Evolutionary conservation across 768 basidiomycete species (phyloP), one percentile per base, ranked within the genome.

Genomic region (Lyophyllum semitale): DNA sequence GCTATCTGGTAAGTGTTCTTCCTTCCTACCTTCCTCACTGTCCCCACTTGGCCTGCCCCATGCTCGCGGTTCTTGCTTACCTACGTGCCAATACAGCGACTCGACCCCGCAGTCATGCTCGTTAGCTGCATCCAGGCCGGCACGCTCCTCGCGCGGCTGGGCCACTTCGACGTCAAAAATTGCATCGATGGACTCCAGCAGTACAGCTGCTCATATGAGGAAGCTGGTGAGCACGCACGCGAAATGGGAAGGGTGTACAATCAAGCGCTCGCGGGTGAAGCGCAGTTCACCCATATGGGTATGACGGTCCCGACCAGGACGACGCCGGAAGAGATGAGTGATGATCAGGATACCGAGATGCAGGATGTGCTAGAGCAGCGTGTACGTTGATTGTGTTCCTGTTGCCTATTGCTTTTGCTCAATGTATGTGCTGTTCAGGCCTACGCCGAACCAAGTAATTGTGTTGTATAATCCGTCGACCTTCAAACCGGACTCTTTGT

Each of bases 61-160:
- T 15, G 12, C 40, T 38, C 40, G 37, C n/a, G 30, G 23, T 29
- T 35, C 8, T 43, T 49, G 49, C 50, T 59, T 29, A 55, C 30
- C 20, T 53, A 49, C 43, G 32, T 18, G 12, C 30, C 35, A 42
- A 17, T 2, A 40, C 61, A 89, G 85, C 83, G 85, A 67, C 78
- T 92, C 53, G 92, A 92, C 68, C 91, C 91, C 27, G 92, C 94
- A 3, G 89, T 94, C 38, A 91, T 97, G 82, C 89, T 92, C 57
- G 89, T 91, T 64, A 85, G 87, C 60, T 87, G 91, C 66, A 91
- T 89, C 58, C 87, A 91, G 57, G 89, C 93, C 0, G 95, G 94
- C 12, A 84, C 80, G 45, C 76, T 94, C 13, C 82, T 96, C 50
- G 94, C 93, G 5, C 82, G 86, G 23, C 72, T 89, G n/a, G 93